Evolutionary conservation across 192 early-diverging fungal genomes (phyloP).

Genomic region (Pilaira anomala): DNA sequence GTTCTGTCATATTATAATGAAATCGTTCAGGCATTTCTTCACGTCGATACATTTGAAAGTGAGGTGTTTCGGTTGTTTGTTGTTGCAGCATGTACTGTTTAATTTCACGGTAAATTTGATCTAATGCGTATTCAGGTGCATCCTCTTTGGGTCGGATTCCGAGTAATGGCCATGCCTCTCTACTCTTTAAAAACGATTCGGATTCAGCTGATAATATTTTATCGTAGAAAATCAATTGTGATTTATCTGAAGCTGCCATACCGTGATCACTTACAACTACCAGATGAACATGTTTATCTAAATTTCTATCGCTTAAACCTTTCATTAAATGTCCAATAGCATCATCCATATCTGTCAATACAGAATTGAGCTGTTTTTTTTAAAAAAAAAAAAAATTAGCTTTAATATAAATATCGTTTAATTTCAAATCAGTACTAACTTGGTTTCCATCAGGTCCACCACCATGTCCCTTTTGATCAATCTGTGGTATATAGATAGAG

Average conservation of each 20-base stretch:
- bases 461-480: conserved; percentile 76
- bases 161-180: conserved; percentile 64
- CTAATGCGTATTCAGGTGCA: conserved; percentile 35
- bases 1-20: conserved; percentile 63
- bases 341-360: conserved; percentile 52
- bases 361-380: conserved; percentile 51
- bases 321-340: conserved; percentile 57
- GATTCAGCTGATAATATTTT: conserved; percentile 42
- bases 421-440: conserved; percentile 36
- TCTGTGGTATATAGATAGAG: conserved; percentile 75
- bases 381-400: background rate
- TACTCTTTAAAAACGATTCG: conserved; percentile 42
- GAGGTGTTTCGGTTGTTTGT: background rate
- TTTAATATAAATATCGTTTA: background rate
- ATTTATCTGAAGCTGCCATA: conserved; percentile 60
- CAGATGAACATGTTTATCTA: conserved; percentile 64
- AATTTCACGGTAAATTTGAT: conserved; percentile 46
- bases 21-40: conserved; percentile 69
- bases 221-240: conserved; percentile 70
- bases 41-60: conserved; percentile 64
- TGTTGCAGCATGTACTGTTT: conserved; percentile 40
- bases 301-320: conserved; percentile 54
- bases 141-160: conserved; percentile 53
- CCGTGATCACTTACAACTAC: conserved; percentile 81
- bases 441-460: conserved; percentile 62